Base-by-base conservation (phyloP, 495 filamentous ascomycete species). In the Halenospora varia region DNA sequence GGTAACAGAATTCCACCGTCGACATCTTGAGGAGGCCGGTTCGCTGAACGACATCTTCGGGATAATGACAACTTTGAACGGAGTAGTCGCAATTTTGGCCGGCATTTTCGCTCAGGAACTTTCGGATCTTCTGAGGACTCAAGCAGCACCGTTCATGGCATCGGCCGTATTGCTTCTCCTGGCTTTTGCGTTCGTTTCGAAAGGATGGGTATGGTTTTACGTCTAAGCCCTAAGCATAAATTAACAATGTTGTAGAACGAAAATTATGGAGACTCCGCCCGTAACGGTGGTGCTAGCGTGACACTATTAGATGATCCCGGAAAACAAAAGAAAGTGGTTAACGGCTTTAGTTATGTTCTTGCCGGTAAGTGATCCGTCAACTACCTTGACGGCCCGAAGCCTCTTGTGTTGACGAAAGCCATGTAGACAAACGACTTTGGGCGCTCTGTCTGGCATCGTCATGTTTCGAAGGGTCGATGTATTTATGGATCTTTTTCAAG, bases 401-500 rank as follows among this genome's bases (percentile, higher is more conserved):
- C 35, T 19, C 17, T 39, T 0, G 8, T 6, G 29, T 13, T 35
- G 13, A 22, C 25, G 10, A 13, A 26, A 18, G 23, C 8, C 46
- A 45, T 26, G 61, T 57, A 49, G 66, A 71, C 56, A 74, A 73
- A 20, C 67, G 68, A n/a, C 68, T 80, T 10, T 57, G 76, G 24
- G 66, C 74, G 2, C 71, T 83, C 17, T 71, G 68, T 4, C 62
- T 81, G 20, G 71, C 75, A 10, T 77, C 78, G 2, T 77, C 75
- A 45, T 70, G 76, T 61, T 82, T 82, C 60, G 79, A 84, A 59
- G 77, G 79, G 8, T 79, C 78, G 2, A 82, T 83, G 77, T 83
- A 82, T 63, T 72, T 83, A 10, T 83, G 79, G 53, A 76, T 83
- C 35, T 82, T 83, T 68, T 79, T 82, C 65, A 80, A 78, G 75